These are phyloP conservation scores for Ophiostoma sp. DNA, from an alignment of 2,329 filamentous ascomycete species.

Conservation along the genomic window DNA sequence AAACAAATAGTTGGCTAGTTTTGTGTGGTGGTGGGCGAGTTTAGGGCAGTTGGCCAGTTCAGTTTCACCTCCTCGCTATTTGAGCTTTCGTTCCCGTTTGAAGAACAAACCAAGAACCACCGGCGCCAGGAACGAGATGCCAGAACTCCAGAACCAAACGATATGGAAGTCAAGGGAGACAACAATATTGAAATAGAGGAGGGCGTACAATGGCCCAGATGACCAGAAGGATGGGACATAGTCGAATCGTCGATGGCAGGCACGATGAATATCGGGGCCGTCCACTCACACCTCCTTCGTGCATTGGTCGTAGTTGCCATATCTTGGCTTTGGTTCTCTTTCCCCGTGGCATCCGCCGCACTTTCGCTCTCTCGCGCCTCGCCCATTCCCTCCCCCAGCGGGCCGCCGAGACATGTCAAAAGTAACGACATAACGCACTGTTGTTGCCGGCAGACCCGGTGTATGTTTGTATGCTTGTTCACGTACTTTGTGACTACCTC, in stretches of 20 bases:
- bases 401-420: neutral
- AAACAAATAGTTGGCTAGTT: neutral
- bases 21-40: neutral
- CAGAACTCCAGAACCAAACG: neutral
- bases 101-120: neutral
- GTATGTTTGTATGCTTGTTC: neutral
- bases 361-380: slow-evolving; percentile 1
- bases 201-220: neutral
- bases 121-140: neutral
- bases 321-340: neutral
- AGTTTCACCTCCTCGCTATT: neutral
- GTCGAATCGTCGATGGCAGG: neutral
- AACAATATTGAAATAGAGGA: neutral
- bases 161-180: neutral
- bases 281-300: neutral
- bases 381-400: neutral
- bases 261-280: neutral
- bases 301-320: neutral
- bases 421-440: neutral
- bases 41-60: neutral
- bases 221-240: neutral
- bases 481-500: neutral
- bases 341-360: slow-evolving; percentile 4
- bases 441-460: neutral
- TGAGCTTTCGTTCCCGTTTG: neutral